Evolutionary conservation across 768 basidiomycete species (phyloP), one percentile per base, ranked within the genome.

Genomic region (Porpolomopsis calyptriformis): DNA sequence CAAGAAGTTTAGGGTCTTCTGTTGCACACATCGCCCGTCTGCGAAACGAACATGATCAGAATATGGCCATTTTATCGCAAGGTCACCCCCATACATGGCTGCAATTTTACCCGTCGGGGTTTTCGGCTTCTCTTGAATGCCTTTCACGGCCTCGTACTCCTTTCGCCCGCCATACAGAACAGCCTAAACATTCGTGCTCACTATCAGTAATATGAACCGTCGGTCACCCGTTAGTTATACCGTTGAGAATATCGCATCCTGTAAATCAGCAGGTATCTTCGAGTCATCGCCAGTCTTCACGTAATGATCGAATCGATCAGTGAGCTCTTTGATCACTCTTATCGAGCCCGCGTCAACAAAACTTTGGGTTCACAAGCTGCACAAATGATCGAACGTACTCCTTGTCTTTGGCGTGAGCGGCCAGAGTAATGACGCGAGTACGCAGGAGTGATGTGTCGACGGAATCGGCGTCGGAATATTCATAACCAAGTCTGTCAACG

Each of bases 211-310:
- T 42, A 5, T 9, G 19, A 11, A 9, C 27, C 10, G 6, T 40
- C 26, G 16, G 19, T 24, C 19, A 2, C 14, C 3, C 11, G 12
- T 16, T 19, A n/a, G 46, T 57, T 74, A 12, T 52, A 84, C 82
- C 42, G 64, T 69, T 23, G 58, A 53, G 60, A 71, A 81, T 34
- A 77, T 76, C 34, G 71, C 63, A 23, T 67, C 56, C 53, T 83
- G 74, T 38, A 98, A 64, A 64, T 97, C 93, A 22, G 78, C 74
- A 5, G 89, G 87, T 52, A 98, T 87, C 44, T 63, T 68, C 0
- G 81, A 82, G 54, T 83, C 77, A 57, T 94, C 85, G 6, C 77
- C 77, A 11, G 78, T 85, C 49, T 76, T 71, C 54, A 83, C 60
- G 59, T 80, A 89, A 23, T 74, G 65, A 27, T 68, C 64, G 68